Base-by-base conservation (phyloP, 345 rosid species). In the Citrus maxima region DNA sequence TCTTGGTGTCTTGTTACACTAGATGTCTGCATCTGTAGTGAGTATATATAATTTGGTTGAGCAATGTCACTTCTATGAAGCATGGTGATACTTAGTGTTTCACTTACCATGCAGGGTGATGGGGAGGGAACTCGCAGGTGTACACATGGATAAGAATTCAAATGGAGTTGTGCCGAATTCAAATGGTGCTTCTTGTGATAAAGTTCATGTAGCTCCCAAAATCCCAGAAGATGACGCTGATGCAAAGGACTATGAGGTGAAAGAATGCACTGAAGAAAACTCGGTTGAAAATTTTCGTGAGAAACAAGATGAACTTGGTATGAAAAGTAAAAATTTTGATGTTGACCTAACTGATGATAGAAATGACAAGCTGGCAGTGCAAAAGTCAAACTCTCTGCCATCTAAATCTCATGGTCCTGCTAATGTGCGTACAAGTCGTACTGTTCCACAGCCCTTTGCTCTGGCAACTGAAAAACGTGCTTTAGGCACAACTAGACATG, bases 71-170 rank as follows among this genome's bases (percentile, higher is more conserved):
- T 58, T 74, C 78, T 18, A 65, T 64, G 69, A 79, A 78, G 72
- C 64, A 49, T 70, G 16, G 18, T 70, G 63, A 71, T 77, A 61
- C 22, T 81, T 28, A 32, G 66, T 67, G 28, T 66, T 40, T 42
- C 12, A 21, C 35, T 65, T 66, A 51, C 46, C 18, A 14, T 80
- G 87, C 86, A 95, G 97, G 85, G 82, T 83, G 81, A 95, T 95
- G 98, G 98, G 98, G 76, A 88, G 89, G 83, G 92, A 91, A 76
- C 88, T 89, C 76, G 82, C 81, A 60, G 86, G 83, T 71, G 88
- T 87, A 72, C 88, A 84, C 77, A 86, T 86, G 92, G 95, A 91
- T 73, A 88, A 84, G 79, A 93, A 84, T 68, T 79, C 85, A 2
- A 88, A 87, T 68, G 92, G 93, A 61, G 82, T 78, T 77, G 78